phyloP scores from a whole-genome alignment of 805 yeast genomes.

The Starmerella ratchasimensis region DNA sequence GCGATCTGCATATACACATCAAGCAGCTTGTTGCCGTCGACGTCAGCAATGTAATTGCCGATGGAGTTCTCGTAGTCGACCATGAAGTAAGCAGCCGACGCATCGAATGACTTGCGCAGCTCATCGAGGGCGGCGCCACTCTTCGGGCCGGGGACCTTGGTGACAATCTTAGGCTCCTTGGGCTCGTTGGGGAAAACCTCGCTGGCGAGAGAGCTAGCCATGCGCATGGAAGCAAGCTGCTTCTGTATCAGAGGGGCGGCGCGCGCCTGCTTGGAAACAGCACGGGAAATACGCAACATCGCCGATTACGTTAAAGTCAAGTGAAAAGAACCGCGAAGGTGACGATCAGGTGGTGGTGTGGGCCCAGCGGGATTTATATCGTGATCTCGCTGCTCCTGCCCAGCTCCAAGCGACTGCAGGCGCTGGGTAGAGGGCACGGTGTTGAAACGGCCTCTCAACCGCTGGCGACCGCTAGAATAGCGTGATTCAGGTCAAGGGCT shows the following conservation, averaged over 20 bases:
- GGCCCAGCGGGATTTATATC: too few relatives aligned
- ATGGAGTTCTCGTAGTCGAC: conserved; percentile 61
- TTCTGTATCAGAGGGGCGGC: background rate
- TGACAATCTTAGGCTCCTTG: conserved; percentile 44
- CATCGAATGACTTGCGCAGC: conserved; percentile 50
- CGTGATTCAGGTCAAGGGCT: too few relatives aligned
- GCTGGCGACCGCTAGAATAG: too few relatives aligned
- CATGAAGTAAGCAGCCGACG: conserved; percentile 59
- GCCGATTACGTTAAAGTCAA: too few relatives aligned
- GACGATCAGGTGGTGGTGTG: too few relatives aligned
- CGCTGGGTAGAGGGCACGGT: too few relatives aligned
- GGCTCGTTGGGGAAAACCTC: conserved; percentile 67
- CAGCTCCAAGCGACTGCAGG: too few relatives aligned
- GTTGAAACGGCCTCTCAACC: too few relatives aligned
- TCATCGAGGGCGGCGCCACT: conserved; percentile 39
- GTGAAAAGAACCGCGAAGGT: too few relatives aligned
- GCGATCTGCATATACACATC: conserved; percentile 78
- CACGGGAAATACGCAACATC: too few relatives aligned
- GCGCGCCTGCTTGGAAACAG: too few relatives aligned
- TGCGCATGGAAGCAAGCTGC: background rate
- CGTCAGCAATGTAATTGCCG: conserved; percentile 73
- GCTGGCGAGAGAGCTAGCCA: conserved; percentile 20
- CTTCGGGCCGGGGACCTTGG: conserved; percentile 70
- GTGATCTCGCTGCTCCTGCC: too few relatives aligned
- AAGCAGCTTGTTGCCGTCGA: conserved; percentile 60